These are phyloP conservation scores for Cyberlindnera galapagoensis DNA, from an alignment of 805 yeast genomes.

Conservation along the genomic window DNA sequence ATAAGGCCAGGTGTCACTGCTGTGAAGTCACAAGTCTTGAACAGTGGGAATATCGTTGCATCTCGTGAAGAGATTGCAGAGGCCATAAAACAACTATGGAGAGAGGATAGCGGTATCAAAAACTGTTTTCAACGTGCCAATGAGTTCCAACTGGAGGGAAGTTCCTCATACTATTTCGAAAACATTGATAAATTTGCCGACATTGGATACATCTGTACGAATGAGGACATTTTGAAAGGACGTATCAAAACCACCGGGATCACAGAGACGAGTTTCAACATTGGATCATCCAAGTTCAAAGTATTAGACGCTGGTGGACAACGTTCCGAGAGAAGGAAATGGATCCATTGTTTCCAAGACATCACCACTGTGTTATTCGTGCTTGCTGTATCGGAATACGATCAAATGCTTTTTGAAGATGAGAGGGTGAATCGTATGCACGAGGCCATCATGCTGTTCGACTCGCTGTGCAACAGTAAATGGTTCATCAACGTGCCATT, in stretches of 20 bases:
- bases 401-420: slow-evolving; percentile 87
- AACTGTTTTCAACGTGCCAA: slow-evolving; percentile 54
- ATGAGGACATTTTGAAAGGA: slow-evolving; percentile 82
- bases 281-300: slow-evolving; percentile 59
- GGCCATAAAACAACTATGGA: slow-evolving; percentile 70
- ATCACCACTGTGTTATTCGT: slow-evolving; percentile 86
- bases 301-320: slow-evolving; percentile 97
- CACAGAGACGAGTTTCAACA: slow-evolving; percentile 73
- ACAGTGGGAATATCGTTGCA: slow-evolving; percentile 9
- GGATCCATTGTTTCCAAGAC: slow-evolving; percentile 93
- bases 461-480: slow-evolving; percentile 72
- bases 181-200: slow-evolving; percentile 60
- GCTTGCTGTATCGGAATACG: slow-evolving; percentile 86
- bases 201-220: slow-evolving; percentile 60
- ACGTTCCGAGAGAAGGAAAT: slow-evolving; percentile 81
- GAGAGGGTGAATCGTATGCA: slow-evolving; percentile 83
- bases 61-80: slow-evolving; percentile 54
- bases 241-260: slow-evolving; percentile 95
- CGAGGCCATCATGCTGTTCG: slow-evolving; percentile 81
- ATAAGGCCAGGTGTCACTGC: slow-evolving; percentile 22
- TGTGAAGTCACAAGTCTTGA: slow-evolving; percentile 12
- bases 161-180: slow-evolving; percentile 76
- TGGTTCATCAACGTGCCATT: slow-evolving; percentile 87
- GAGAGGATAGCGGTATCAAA: slow-evolving; percentile 56
- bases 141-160: slow-evolving; percentile 80